Base-by-base conservation (phyloP, 2,329 filamentous ascomycete genomes). In the Ascochyta fabae region DNA sequence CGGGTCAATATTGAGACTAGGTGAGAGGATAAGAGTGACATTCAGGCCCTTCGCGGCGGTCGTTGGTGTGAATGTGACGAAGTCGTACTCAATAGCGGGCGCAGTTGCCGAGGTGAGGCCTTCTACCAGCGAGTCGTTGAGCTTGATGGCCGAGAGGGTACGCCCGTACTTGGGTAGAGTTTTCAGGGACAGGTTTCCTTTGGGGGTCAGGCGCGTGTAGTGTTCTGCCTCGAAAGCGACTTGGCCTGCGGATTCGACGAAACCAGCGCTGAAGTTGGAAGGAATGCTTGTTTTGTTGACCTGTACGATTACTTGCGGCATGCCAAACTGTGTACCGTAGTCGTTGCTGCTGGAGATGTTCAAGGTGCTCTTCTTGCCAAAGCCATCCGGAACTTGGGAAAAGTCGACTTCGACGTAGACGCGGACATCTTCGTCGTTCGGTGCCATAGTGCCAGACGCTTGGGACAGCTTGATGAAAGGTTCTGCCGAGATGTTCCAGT, bases 1-100 rank as follows among this genome's bases (percentile, higher is more conserved):
- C 0, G 83, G 82, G 51, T 83, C 78, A 6, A 80, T 78, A 61
- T 86, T 84, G 4, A 84, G 75, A 0, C 79, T 75, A 3, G 76
- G 73, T 1, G 74, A 75, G 19, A 81, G 75, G 31, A 78, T 76
- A 22, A 80, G 66, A 1, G 76, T 77, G 1, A 79, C 53, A 42
- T 75, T 75, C 12, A 74, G 64, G 2, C 66, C 60, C 26, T 73
- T 77, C 7, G 67, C 56, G 6, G 61, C 31, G 3, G 71, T 66
- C 0, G 70, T 72, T 6, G 68, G 59, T 1, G 72, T 72, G 56
- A 75, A 75, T 26, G 74, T 74, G 31, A 71, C 60, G 48, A 77
- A 73, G 59, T 72, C 69, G 60, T 76, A 76, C 59, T 75, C 71
- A 22, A 76, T 69, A n/a, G 53, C 36, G 0, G 73, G 73, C 0